Base-by-base conservation (phyloP, 768 basidiomycete genomes). In the Pisolithus orientalis region DNA sequence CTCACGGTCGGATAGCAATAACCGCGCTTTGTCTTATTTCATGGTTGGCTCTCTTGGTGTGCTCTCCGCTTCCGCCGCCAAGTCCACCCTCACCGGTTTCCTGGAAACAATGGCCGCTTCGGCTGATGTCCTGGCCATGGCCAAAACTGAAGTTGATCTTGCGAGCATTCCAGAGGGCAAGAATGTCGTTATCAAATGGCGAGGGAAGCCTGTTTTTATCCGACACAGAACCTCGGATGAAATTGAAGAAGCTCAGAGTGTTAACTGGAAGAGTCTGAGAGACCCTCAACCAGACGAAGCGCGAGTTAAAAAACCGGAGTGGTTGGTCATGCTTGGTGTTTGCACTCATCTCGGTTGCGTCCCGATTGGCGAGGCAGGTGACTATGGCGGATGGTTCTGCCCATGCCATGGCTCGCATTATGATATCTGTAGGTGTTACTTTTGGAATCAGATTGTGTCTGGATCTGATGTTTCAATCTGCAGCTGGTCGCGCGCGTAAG, bases 131-230 rank as follows among this genome's bases (percentile, higher is more conserved):
- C 84, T 98, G 62, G 96, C 96, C 47, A 80, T 98, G 59, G 96
- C 96, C 55, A 98, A 97, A 76, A 91, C 97, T 56, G 96, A 99
- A 73, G 84, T 99, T 54, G 92, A 95, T 38, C 83, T 99, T 55
- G 72, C 74, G 50, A 75, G 72, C 55, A 98, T 99, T 64, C 96
- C 96, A 37, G 93, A 97, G 79, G 94, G 94, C 71, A 94, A 94
- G 82, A 94, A 95, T 67, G 89, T 87, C 60, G 84, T 95, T 71
- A 90, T 94, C 75, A 94, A 97, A 77, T 99, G 96, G 96, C 90
- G 96, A 65, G 96, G 96, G 70, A 99, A 99, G 79, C 96, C 96
- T 58, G 96, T 99, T 50, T 98, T 98, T 79, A 93, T 99, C 69
- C 84, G 96, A 59, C 96, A 99, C 77, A 84, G 96, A 64, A 99